phyloP scores from a whole-genome alignment of 345 rosid genomes.

The Euphorbia lathyris region DNA sequence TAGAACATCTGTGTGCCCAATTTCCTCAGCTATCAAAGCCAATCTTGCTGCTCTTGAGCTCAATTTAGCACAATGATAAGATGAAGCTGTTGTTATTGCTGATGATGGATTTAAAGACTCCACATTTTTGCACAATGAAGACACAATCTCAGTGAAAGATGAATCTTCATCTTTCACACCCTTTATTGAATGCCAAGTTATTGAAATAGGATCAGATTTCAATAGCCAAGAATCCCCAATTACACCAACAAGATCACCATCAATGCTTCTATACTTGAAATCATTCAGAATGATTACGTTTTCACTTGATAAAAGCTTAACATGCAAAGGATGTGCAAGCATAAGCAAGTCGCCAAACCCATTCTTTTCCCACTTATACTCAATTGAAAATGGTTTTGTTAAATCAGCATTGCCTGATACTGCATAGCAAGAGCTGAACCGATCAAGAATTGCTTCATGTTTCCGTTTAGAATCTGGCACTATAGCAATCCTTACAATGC shows the following conservation, averaged over 20 bases:
- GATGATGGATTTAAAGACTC: slow-evolving; percentile 44
- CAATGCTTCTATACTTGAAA: slow-evolving; percentile 64
- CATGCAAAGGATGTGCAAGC: slow-evolving; percentile 90
- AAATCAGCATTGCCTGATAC: slow-evolving; percentile 69
- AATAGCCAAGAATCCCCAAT: slow-evolving; percentile 81
- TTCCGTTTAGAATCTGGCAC: slow-evolving; percentile 44
- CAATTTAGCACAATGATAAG: slow-evolving; percentile 76
- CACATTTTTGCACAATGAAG: slow-evolving; percentile 69
- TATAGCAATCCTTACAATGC: slow-evolving; percentile 56
- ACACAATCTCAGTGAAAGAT: slow-evolving; percentile 45
- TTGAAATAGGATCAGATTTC: slow-evolving; percentile 52
- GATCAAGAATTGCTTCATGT: slow-evolving; percentile 60
- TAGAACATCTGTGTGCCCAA: slow-evolving; percentile 54
- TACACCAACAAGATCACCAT: slow-evolving; percentile 84
- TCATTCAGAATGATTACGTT: slow-evolving; percentile 51
- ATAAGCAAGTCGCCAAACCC: slow-evolving; percentile 89
- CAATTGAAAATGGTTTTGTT: slow-evolving; percentile 63
- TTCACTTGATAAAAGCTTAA: slow-evolving; percentile 45
- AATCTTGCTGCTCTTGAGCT: slow-evolving; percentile 86
- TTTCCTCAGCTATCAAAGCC: slow-evolving; percentile 89
- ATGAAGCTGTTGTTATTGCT: slow-evolving; percentile 45
- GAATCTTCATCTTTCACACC: slow-evolving; percentile 47
- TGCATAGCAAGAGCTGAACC: slow-evolving; percentile 80
- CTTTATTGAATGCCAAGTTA: slow-evolving; percentile 86
- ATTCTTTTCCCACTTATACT: slow-evolving; percentile 79